A percentile compares a stretch with the other conserved stretches of the same genome.
These are phyloP conservation scores for Aureobasidium sp. DNA, from an alignment of 2,329 filamentous ascomycete genomes.

Conservation along the genomic window DNA sequence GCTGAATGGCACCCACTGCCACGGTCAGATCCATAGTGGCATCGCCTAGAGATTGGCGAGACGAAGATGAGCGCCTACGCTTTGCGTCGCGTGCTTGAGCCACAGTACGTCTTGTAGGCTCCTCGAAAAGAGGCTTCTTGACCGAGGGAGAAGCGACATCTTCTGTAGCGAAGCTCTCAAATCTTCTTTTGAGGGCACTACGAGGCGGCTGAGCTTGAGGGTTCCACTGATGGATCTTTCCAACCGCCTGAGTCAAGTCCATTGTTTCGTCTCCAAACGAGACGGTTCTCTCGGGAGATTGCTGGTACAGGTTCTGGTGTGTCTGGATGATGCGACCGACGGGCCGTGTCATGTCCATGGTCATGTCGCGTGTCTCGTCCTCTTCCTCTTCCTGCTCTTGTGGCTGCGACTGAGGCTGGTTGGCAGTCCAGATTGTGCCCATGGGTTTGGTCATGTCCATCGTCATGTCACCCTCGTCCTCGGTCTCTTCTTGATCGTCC, in stretches of 20 bases:
- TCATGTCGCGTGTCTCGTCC: constrained; percentile 50
- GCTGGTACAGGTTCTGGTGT: neutral
- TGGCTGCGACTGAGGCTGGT: neutral
- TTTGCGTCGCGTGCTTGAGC: constrained; percentile 29
- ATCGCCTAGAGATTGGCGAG: constrained; percentile 30
- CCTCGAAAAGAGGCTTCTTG: constrained; percentile 18
- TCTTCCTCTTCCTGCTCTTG: constrained; percentile 36
- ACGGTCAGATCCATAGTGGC: constrained; percentile 34
- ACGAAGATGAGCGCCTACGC: constrained; percentile 28
- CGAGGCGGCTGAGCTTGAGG: constrained; percentile 24
- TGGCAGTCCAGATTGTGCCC: constrained; percentile 5
- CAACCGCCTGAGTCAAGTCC: constrained; percentile 50
- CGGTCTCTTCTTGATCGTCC: neutral
- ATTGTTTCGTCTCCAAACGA: constrained; percentile 38
- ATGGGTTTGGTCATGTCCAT: constrained; percentile 11
- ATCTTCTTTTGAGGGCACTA: constrained; percentile 34
- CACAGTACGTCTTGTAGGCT: constrained; percentile 19
- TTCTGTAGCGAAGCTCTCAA: constrained; percentile 26
- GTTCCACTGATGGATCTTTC: constrained; percentile 35
- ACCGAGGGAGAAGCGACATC: constrained; percentile 25
- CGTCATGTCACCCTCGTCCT: constrained; percentile 10
- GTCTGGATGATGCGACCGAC: constrained; percentile 59
- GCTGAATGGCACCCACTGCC: constrained; percentile 28
- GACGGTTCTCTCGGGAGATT: constrained; percentile 29
- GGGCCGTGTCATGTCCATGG: constrained; percentile 86